A percentile compares a stretch with the other conserved stretches of the same genome.
Conservation (phyloP, 352 stramenopile genomes). For the Phytophthora nicotianae region DNA sequence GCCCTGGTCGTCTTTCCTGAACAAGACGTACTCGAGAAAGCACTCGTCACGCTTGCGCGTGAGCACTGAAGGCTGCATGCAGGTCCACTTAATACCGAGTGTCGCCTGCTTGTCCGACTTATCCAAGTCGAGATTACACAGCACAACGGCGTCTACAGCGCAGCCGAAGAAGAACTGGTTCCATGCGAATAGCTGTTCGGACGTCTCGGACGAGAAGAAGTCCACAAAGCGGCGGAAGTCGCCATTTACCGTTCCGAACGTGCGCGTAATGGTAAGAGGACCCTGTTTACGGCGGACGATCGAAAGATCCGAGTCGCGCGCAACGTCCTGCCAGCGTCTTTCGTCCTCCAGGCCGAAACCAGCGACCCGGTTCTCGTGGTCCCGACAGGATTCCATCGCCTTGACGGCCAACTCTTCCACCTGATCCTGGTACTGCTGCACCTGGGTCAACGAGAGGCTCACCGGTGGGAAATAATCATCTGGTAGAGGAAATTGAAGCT, state of each 20-base stretch:
- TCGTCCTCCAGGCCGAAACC: constrained; percentile 32
- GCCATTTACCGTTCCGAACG: constrained; percentile 58
- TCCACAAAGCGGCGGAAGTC: constrained; percentile 66
- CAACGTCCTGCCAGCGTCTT: constrained; percentile 37
- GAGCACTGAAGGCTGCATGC: constrained; percentile 61
- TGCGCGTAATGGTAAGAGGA: constrained; percentile 40
- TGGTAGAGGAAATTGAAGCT: constrained; percentile 48
- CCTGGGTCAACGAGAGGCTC: constrained; percentile 34
- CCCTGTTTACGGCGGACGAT: constrained; percentile 36
- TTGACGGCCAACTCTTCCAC: constrained; percentile 27
- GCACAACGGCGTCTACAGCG: constrained; percentile 66
- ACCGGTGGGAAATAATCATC: constrained; percentile 48
- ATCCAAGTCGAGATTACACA: constrained; percentile 60
- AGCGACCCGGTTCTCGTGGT: constrained; percentile 38
- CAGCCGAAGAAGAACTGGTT: constrained; percentile 74
- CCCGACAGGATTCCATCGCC: constrained; percentile 32
- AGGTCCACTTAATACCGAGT: constrained; percentile 84
- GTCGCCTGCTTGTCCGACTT: constrained; percentile 54
- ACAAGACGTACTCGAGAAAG: constrained; percentile 78
- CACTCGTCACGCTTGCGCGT: constrained; percentile 73
- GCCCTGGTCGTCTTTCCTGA: constrained; percentile 55
- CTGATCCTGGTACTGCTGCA: constrained; percentile 40
- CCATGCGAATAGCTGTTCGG: constrained; percentile 67
- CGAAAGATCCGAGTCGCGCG: constrained; percentile 34
- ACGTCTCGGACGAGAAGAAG: constrained; percentile 73